Conservation (phyloP, 1,284 basidiomycete genomes). For the Inonotus obliquus region DNA sequence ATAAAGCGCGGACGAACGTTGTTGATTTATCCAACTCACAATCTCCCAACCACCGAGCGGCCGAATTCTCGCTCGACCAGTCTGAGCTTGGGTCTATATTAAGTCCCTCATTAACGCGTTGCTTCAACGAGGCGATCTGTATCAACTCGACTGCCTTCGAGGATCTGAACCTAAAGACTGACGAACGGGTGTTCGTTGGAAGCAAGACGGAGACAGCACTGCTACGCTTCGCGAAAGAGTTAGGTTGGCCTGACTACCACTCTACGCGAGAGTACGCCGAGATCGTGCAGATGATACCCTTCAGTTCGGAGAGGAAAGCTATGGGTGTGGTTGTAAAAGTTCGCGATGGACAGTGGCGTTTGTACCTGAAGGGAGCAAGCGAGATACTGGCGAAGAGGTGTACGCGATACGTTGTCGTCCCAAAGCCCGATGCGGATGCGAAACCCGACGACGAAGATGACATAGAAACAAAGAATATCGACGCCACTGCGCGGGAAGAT, state of each 20-base stretch:
- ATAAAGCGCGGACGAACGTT: constrained; percentile 70
- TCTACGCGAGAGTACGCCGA: constrained; percentile 61
- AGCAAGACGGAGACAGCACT: constrained; percentile 97
- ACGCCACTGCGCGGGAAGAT: constrained; percentile 68
- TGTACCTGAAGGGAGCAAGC: constrained; percentile 90
- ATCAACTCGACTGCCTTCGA: constrained; percentile 97
- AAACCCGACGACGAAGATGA: constrained; percentile 28
- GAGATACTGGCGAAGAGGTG: constrained; percentile 87
- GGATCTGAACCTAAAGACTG: constrained; percentile 65
- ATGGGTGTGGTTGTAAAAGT: constrained; percentile 89
- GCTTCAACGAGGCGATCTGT: constrained; percentile 86
- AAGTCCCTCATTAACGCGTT: constrained; percentile 37
- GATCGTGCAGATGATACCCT: constrained; percentile 91
- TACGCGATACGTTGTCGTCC: constrained; percentile 66
- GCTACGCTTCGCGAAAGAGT: constrained; percentile 84
- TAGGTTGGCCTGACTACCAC: constrained; percentile 78
- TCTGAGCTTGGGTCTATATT: constrained; percentile 59
- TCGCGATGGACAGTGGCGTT: constrained; percentile 54
- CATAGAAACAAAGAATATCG: constrained; percentile 59
- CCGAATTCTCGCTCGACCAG: constrained; percentile 85
- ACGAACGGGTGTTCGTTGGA: constrained; percentile 73
- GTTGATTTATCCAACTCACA: constrained; percentile 28
- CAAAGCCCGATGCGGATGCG: constrained; percentile 31
- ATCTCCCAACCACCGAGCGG: too few species aligned
- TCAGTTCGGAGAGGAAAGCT: constrained; percentile 91